These are phyloP conservation scores for Larix kaempferi DNA, from an alignment of 75 land plant genomes.

Conservation along the genomic window DNA sequence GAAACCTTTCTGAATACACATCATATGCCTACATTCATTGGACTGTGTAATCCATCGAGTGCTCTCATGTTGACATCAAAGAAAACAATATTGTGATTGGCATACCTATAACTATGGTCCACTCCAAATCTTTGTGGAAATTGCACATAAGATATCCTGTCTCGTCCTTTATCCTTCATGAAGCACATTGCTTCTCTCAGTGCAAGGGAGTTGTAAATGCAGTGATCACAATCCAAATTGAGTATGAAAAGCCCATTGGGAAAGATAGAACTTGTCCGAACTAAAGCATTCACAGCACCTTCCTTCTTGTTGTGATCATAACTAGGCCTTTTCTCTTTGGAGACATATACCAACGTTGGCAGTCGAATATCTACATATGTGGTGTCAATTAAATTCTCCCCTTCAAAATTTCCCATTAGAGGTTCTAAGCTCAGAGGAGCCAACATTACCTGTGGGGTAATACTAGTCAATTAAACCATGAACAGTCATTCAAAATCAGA, in stretches of 20 bases:
- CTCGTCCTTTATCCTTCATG: constrained; percentile 89
- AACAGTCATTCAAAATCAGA: too few species aligned
- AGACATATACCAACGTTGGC: constrained; percentile 94
- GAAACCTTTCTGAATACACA: constrained; percentile 83
- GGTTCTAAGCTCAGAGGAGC: constrained; percentile 77
- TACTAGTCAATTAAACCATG: too few species aligned
- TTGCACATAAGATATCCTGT: constrained; percentile 82
- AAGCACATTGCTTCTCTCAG: constrained; percentile 89
- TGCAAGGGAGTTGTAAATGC: constrained; percentile 81
- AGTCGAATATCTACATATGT: constrained; percentile 71
- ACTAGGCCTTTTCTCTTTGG: constrained; percentile 78
- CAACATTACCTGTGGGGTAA: constrained; percentile 66
- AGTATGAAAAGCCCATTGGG: constrained; percentile 94
- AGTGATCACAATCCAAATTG: constrained; percentile 93
- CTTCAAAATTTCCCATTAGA: constrained; percentile 47
- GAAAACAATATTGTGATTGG: constrained; percentile 91
- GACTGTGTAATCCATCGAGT: constrained; percentile 89
- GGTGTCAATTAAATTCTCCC: constrained; percentile 55
- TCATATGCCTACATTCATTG: constrained; percentile 94
- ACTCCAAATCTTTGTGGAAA: constrained; percentile 96
- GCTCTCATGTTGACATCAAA: constrained; percentile 96
- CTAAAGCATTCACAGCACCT: constrained; percentile 93
- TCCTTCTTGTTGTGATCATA: constrained; percentile 96
- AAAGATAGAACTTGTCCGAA: constrained; percentile 85
- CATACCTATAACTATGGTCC: constrained; percentile 89